Base-by-base conservation (phyloP, 257 asterid species). In the Mentha longifolia region DNA sequence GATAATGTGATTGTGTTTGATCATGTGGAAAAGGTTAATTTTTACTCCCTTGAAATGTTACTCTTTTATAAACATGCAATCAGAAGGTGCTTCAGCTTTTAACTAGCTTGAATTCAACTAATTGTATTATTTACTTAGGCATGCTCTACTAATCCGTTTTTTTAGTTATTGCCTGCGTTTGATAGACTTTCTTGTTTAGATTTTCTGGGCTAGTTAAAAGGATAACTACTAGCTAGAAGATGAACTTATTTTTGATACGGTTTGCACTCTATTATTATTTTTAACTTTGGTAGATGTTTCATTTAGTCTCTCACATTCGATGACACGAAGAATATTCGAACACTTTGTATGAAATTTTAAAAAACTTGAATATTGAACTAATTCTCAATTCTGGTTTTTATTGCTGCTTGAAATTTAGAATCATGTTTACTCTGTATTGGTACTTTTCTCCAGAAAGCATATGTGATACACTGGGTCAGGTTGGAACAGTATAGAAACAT, bases 381-480 rank as follows among this genome's bases (percentile, higher is more conserved):
- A 51, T 43, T 54, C 41, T 69, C 12, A 62, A 28, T 20, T 20
- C 22, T 17, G 47, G 63, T 15, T 72, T 17, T 62, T 70, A 47
- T 50, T 67, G 62, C 46, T 49, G 3, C 71, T 61, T 45, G 33
- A 68, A 76, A 66, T 52, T 68, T 59, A 22, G 51, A 49, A 17
- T 67, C 52, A 54, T 56, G 22, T 46, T 55, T 37, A 59, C 52
- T 71, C 39, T 63, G 58, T 52, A 31, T 61, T 58, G n/a, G 57
- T 49, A 22, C 61, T 67, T 76, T 49, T 74, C 67, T 80, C 77
- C 92, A 94, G 97, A 89, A 82, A 94, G 99, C 95, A 55, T 83
- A 80, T 80, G 86, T 94, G 73, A 91, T 94, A 72, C 99, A 94
- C 80, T 94, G 99, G 99, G 99, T 94, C 82, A 79, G 91, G 76